These are phyloP conservation scores for Hericium coralloides DNA, from an alignment of 768 basidiomycete species.

Conservation along the genomic window DNA sequence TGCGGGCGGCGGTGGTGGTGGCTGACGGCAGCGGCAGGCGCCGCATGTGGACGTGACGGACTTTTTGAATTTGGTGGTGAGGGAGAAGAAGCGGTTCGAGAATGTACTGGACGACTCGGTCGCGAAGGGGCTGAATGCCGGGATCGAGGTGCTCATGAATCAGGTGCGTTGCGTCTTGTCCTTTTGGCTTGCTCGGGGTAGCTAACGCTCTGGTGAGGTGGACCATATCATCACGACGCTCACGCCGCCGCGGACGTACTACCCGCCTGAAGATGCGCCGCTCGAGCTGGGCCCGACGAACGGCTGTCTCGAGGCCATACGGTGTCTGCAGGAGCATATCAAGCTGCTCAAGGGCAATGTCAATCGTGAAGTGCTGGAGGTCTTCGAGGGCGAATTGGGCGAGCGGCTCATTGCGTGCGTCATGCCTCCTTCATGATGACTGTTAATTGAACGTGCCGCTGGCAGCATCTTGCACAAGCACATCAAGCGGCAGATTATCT, in stretches of 20 bases:
- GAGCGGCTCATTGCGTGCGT: conserved; percentile 43
- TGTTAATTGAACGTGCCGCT: not conserved
- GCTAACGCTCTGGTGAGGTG: conserved; percentile 39
- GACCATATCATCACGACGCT: conserved; percentile 84
- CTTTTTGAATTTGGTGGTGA: conserved; percentile 85
- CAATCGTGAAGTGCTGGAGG: conserved; percentile 92
- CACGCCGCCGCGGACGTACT: conserved; percentile 84
- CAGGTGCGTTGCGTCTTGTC: conserved; percentile 44
- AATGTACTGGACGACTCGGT: conserved; percentile 88
- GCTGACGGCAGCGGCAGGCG: conserved; percentile 34
- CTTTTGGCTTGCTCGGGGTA: not conserved
- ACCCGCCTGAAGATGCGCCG: conserved; percentile 70
- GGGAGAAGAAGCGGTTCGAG: conserved; percentile 97
- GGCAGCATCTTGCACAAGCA: conserved; percentile 89
- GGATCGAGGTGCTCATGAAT: conserved; percentile 92
- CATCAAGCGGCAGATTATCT: conserved; percentile 95
- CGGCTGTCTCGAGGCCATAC: conserved; percentile 85
- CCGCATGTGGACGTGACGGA: conserved; percentile 88
- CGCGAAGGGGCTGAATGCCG: conserved; percentile 87
- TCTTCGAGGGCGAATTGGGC: conserved; percentile 97
- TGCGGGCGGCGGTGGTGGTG: not conserved
- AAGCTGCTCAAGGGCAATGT: conserved; percentile 88
- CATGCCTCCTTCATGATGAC: not conserved
- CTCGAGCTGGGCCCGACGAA: conserved; percentile 80
- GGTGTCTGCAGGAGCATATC: conserved; percentile 85